These are phyloP conservation scores for Combretum micranthum DNA, from an alignment of 345 rosid genomes.

Conservation along the genomic window DNA sequence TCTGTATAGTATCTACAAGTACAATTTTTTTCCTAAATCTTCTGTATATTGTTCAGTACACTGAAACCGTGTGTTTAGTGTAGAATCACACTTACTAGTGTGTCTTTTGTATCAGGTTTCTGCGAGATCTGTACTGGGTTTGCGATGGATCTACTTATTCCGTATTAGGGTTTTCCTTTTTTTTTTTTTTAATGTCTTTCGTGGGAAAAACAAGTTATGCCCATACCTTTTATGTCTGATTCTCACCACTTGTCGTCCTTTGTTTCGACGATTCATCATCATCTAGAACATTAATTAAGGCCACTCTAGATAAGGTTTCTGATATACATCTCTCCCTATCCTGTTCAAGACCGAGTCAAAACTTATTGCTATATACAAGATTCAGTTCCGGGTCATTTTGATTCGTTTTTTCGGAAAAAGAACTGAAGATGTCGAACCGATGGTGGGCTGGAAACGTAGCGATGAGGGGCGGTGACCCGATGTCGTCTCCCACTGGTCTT, in stretches of 20 bases:
- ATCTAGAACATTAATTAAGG: not conserved
- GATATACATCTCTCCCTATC: conserved; percentile 1
- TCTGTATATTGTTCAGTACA: no score
- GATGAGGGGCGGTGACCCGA: conserved; percentile 54
- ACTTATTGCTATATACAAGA: no score
- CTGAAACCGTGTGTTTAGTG: not conserved
- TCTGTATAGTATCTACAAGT: no score
- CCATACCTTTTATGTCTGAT: conserved; percentile 26
- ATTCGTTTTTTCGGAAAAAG: conserved; percentile 14
- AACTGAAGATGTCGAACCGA: conserved; percentile 63
- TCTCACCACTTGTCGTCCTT: conserved; percentile 14
- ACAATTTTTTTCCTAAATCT: no score
- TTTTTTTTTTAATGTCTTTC: conserved; percentile 30
- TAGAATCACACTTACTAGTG: not conserved
- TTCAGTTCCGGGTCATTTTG: not conserved
- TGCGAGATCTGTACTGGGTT: not conserved
- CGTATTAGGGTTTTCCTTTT: conserved; percentile 11
- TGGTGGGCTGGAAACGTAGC: conserved; percentile 82
- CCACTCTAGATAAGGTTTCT: conserved; percentile 22
- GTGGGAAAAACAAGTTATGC: conserved; percentile 21
- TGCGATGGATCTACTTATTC: conserved; percentile 18
- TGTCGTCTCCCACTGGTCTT: conserved; percentile 32
- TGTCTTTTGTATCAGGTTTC: not conserved
- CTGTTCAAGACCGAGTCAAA: no score
- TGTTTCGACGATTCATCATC: not conserved